phyloP scores from a whole-genome alignment of 2,329 filamentous ascomycete genomes.

The Aspergillus udagawae region DNA sequence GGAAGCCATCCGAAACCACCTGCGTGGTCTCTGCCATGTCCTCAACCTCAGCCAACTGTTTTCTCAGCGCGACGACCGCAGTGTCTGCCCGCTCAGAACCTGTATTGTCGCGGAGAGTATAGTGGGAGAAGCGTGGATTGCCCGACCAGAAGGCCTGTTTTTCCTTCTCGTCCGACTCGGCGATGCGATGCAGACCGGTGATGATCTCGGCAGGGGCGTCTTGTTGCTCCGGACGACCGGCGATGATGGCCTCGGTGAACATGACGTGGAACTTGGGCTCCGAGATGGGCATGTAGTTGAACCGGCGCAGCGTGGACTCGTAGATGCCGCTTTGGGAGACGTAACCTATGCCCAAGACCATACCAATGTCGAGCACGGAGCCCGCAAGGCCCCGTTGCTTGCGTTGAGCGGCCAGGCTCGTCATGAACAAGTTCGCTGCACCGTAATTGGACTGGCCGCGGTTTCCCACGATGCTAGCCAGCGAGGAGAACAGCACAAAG shows the following conservation, averaged over 20 bases:
- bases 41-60: neutral
- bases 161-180: neutral
- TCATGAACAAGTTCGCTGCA: slow-evolving; percentile 6
- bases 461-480: slow-evolving; percentile 2
- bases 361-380: slow-evolving; percentile 1
- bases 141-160: neutral
- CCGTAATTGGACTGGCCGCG: slow-evolving; percentile 5
- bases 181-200: neutral
- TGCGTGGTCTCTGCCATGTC: neutral
- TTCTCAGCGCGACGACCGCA: neutral
- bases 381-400: slow-evolving; percentile 2
- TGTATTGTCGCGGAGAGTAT: neutral
- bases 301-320: neutral
- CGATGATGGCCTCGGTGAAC: slow-evolving; percentile 9
- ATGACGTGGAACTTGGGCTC: slow-evolving; percentile 6
- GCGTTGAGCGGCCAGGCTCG: neutral
- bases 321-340: neutral
- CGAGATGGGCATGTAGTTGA: neutral
- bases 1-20: neutral
- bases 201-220: neutral
- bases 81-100: no score
- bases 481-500: slow-evolving; percentile 10
- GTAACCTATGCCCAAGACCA: slow-evolving; percentile 3
- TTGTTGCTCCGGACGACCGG: neutral
- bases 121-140: slow-evolving; percentile 5